Conservation (phyloP, 352 stramenopile genomes). For the Phytopythium sindhum region DNA sequence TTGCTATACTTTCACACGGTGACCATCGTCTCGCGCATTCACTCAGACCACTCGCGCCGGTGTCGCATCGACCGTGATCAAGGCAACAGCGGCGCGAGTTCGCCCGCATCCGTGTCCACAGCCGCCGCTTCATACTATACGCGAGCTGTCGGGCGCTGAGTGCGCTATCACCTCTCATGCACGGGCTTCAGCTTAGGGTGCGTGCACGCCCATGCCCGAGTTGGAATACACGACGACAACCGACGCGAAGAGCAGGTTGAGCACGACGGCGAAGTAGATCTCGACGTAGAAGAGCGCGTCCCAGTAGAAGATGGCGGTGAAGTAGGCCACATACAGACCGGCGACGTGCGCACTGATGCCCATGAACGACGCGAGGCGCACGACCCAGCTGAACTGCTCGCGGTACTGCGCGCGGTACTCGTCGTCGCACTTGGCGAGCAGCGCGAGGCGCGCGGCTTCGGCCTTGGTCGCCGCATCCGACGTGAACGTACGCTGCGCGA, state of each 20-base stretch:
- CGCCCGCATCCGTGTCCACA: too few species aligned
- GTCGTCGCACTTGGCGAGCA: constrained; percentile 60
- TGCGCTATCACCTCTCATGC: neutral
- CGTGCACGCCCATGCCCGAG: constrained; percentile 56
- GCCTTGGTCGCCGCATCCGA: constrained; percentile 61
- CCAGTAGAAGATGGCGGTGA: constrained; percentile 68
- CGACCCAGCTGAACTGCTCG: constrained; percentile 47
- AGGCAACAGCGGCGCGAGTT: neutral
- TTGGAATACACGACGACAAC: constrained; percentile 60
- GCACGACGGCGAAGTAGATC: constrained; percentile 65
- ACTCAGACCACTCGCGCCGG: neutral
- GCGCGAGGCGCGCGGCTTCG: constrained; percentile 45
- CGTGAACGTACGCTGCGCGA: constrained; percentile 58
- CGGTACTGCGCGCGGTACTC: constrained; percentile 64
- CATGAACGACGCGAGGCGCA: constrained; percentile 77
- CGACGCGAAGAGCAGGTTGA: constrained; percentile 55
- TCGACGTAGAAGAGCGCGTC: constrained; percentile 75
- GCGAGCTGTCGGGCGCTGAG: neutral
- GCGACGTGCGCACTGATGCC: constrained; percentile 77
- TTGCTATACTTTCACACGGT: constrained; percentile 3
- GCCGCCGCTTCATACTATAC: neutral
- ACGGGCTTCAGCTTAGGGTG: constrained; percentile 14
- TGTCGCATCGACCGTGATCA: neutral
- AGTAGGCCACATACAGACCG: constrained; percentile 69
- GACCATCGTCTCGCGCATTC: neutral